Base-by-base conservation (phyloP, 2,329 filamentous ascomycete genomes). In the Diaporthe batatas region DNA sequence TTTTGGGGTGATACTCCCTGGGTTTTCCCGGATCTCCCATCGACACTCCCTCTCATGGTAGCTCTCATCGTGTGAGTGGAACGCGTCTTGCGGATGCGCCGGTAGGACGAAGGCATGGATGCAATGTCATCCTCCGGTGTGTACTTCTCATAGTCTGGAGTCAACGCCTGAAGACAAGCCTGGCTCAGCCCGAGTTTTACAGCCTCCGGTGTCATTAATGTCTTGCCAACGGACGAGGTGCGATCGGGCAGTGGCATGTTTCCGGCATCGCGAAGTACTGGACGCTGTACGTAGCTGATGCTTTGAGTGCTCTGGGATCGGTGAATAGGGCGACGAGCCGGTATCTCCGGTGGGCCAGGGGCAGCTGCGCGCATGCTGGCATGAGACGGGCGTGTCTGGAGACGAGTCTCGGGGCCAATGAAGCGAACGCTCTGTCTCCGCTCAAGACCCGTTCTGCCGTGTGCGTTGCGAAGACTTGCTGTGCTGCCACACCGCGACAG, bases 381-480 rank as follows among this genome's bases (percentile, higher is more conserved):
- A 8, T 44, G 69, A 32, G 73, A 73, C 16, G 54, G 55, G 3
- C 54, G 73, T 16, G 69, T 76, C 29, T 72, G 51, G 34, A 73
- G 75, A 29, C 74, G 72, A 42, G 76, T 78, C 23, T 70, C 76
- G 5, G 77, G 76, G 6, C 76, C 76, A 39, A 86, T 82, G 74
- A 90, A 91, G 1, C 90, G 86, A 54, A 92, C 85, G 76, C 90
- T 91, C 71, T 87, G 86, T 72, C 86, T 85, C 10, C 84, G 84
- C 53, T 78, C 80, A 16, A 88, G 75, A 11, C 71, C 75, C 11
- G 70, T 79, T 39, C 36, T 75, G 18, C 73, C 75, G 21, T 76
- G 74, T n/a, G 77, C 77, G 3, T 76, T 76, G 47, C 74, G 76
- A 64, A 77, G 34, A 72, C 74, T 57, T 73, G 42, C 58, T 36